Evolutionary conservation across 2,329 filamentous ascomycete species (phyloP).

Genomic region (Coniella lustricola): DNA sequence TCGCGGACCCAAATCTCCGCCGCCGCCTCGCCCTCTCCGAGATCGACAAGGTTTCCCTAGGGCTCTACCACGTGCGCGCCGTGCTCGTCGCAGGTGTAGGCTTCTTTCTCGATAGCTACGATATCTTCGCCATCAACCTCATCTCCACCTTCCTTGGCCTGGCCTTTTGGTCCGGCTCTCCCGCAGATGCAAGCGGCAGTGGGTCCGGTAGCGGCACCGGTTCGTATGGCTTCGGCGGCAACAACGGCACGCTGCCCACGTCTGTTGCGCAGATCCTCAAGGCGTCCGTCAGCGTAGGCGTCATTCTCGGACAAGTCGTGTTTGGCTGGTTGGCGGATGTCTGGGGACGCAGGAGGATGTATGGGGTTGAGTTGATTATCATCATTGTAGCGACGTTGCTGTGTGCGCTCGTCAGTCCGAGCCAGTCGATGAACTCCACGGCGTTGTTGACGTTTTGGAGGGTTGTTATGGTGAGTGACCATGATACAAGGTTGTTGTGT

Average conservation of each 20-base stretch:
- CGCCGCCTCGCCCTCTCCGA: slow-evolving; percentile 69
- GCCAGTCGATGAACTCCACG: slow-evolving; percentile 51
- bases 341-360: slow-evolving; percentile 73
- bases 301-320: slow-evolving; percentile 67
- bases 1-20: slow-evolving; percentile 67
- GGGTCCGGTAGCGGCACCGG: too few relatives aligned
- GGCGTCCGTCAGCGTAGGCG: slow-evolving; percentile 72
- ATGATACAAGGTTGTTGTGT: too few relatives aligned
- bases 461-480: slow-evolving; percentile 58
- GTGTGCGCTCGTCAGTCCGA: slow-evolving; percentile 56
- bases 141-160: slow-evolving; percentile 66
- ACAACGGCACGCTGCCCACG: slow-evolving; percentile 51
- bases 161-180: slow-evolving; percentile 59
- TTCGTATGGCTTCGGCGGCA: slow-evolving; percentile 41
- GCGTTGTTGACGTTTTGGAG: slow-evolving; percentile 67
- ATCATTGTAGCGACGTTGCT: slow-evolving; percentile 66
- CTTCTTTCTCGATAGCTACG: slow-evolving; percentile 79
- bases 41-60: slow-evolving; percentile 72
- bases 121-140: slow-evolving; percentile 74
- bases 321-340: slow-evolving; percentile 75
- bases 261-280: slow-evolving; percentile 68
- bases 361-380: slow-evolving; percentile 67
- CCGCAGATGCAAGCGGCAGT: too few relatives aligned
- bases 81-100: slow-evolving; percentile 72
- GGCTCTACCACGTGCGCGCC: slow-evolving; percentile 68